Percentiles rank a stretch among this genome's conserved stretches.
Conservation (phyloP, 768 basidiomycete species). For the Kwoniella heveanensis region DNA sequence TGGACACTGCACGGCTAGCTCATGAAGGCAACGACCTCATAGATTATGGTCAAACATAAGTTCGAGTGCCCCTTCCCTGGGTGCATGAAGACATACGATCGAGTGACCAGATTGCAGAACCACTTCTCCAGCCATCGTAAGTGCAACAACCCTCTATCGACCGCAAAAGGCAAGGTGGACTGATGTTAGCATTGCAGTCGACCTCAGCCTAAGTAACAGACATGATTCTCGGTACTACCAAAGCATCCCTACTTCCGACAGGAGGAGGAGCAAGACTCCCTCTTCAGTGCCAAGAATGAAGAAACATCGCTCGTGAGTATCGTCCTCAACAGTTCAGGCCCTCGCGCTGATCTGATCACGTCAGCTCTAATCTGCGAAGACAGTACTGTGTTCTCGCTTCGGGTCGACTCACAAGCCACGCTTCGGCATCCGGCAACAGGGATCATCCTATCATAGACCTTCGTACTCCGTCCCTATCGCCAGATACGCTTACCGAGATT, state of each 20-base stretch:
- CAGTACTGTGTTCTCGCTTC: not conserved
- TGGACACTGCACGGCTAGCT: too few relatives aligned
- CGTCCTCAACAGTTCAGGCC: too few relatives aligned
- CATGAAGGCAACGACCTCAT: not conserved
- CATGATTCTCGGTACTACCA: not conserved
- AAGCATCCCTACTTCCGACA: not conserved
- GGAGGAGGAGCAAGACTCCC: not conserved
- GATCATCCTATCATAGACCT: conserved; percentile 2
- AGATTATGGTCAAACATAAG: conserved; percentile 7
- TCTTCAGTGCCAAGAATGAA: not conserved
- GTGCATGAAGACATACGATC: conserved; percentile 7
- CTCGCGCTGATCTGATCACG: conserved; percentile 7
- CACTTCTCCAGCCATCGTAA: conserved; percentile 14
- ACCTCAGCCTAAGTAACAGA: not conserved
- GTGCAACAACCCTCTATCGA: too few relatives aligned
- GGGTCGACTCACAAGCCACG: not conserved
- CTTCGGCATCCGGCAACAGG: not conserved
- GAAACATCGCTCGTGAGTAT: conserved; percentile 14
- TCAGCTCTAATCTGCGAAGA: conserved; percentile 5
- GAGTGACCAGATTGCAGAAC: conserved; percentile 11
- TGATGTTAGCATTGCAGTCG: not conserved
- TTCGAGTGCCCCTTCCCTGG: not conserved
- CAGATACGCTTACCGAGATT: conserved; percentile 14
- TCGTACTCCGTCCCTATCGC: conserved; percentile 10
- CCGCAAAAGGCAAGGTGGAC: too few relatives aligned